Evolutionary conservation across 306 rosid species (phyloP).

Genomic region (Carpinus viminea): DNA sequence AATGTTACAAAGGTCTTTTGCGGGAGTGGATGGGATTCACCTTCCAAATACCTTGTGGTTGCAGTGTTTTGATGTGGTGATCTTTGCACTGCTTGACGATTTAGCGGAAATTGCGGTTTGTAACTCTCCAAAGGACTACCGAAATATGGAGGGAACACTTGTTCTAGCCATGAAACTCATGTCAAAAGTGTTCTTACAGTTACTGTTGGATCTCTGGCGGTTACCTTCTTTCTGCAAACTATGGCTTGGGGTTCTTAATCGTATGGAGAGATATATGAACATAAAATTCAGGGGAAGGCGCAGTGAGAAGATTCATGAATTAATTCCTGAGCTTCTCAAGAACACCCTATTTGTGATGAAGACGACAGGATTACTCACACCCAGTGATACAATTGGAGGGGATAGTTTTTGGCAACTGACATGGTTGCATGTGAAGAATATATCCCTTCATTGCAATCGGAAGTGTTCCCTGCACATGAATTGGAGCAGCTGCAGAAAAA

Average conservation of each 20-base stretch:
- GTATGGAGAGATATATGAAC: constrained; percentile 88
- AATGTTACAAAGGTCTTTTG: constrained; percentile 79
- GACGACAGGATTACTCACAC: constrained; percentile 64
- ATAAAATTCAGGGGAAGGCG: constrained; percentile 83
- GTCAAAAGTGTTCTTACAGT: constrained; percentile 80
- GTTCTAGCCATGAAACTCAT: constrained; percentile 80
- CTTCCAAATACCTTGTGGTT: constrained; percentile 62
- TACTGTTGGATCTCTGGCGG: constrained; percentile 71
- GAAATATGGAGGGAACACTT: constrained; percentile 97
- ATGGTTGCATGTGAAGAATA: constrained; percentile 87
- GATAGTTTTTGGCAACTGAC: constrained; percentile 97
- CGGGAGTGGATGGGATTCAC: constrained; percentile 68
- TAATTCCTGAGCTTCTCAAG: constrained; percentile 85
- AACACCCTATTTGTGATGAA: constrained; percentile 82
- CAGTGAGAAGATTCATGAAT: constrained; percentile 86
- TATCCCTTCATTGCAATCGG: constrained; percentile 77
- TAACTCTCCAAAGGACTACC: constrained; percentile 81
- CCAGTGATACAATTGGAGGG: constrained; percentile 82
- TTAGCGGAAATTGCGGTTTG: constrained; percentile 87
- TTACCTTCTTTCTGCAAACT: constrained; percentile 85
- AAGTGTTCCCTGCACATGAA: constrained; percentile 78
- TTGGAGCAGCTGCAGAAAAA: constrained; percentile 48
- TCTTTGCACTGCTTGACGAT: constrained; percentile 94
- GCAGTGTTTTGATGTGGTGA: constrained; percentile 85
- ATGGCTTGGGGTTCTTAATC: constrained; percentile 88